Evolutionary conservation across 805 yeast genomes (phyloP).

Genomic region (Saccharomyces mikatae): DNA sequence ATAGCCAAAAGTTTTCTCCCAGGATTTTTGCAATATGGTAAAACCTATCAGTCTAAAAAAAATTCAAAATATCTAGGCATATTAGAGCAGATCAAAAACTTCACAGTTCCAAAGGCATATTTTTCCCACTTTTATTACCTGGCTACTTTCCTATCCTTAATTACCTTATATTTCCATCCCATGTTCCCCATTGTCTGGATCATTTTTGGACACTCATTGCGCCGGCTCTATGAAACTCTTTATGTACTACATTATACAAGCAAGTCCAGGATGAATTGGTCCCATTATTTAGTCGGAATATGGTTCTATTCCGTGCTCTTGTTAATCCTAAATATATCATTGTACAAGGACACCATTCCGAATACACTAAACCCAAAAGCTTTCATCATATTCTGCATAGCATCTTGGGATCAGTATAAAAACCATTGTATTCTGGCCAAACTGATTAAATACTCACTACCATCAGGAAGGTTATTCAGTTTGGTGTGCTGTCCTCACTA

Average conservation of each 20-base stretch:
- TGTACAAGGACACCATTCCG: slow-evolving; percentile 16
- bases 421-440: slow-evolving; percentile 44
- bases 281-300: slow-evolving; percentile 61
- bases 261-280: slow-evolving; percentile 49
- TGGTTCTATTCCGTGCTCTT: slow-evolving; percentile 48
- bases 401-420: slow-evolving; percentile 27
- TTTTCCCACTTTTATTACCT: slow-evolving; percentile 56
- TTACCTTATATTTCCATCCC: slow-evolving; percentile 10
- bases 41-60: slow-evolving; percentile 26
- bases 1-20: slow-evolving; percentile 30
- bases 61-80: not conserved
- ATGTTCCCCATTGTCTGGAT: slow-evolving; percentile 19
- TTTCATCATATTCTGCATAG: slow-evolving; percentile 17
- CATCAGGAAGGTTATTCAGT: slow-evolving; percentile 43
- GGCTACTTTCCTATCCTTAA: slow-evolving; percentile 30
- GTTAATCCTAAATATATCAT: slow-evolving; percentile 29
- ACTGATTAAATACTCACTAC: slow-evolving; percentile 49
- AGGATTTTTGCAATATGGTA: slow-evolving; percentile 39
- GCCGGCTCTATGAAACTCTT: slow-evolving; percentile 50
- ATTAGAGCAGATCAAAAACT: slow-evolving; percentile 14
- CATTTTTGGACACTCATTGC: slow-evolving; percentile 41
- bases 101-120: slow-evolving; percentile 54
- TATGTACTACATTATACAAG: slow-evolving; percentile 40
- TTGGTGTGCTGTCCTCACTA: slow-evolving; percentile 61
- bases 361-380: slow-evolving; percentile 10